Conservation (phyloP, 306 rosid species). For the Lupinus albus region DNA sequence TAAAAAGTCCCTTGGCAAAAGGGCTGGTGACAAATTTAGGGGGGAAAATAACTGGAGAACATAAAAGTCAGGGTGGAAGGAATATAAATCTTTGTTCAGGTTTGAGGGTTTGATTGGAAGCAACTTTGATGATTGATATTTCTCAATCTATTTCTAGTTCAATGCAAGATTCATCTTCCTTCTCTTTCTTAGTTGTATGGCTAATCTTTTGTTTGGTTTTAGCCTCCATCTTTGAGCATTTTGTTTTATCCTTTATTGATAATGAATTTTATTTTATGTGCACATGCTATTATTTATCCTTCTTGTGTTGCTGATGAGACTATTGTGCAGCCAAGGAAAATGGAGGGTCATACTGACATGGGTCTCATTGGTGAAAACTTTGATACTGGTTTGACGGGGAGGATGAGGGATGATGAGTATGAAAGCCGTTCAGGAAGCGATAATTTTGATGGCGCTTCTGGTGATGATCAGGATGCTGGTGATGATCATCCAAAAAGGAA, state of each 20-base stretch:
- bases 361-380: conserved; percentile 67
- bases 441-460: conserved; percentile 76
- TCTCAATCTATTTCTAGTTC: conserved; percentile 47
- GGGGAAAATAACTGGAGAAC: not conserved
- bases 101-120: conserved; percentile 43
- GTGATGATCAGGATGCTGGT: conserved; percentile 81
- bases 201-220: not conserved
- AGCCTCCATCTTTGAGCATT: not conserved
- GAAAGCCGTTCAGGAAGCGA: conserved; percentile 96
- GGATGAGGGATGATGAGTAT: conserved; percentile 78
- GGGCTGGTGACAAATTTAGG: conserved; percentile 47
- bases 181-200: conserved; percentile 60
- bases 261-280: conserved; percentile 7
- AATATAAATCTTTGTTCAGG: too few species aligned
- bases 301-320: conserved; percentile 18
- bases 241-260: conserved; percentile 13
- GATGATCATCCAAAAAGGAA: conserved; percentile 63
- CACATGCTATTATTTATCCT: conserved; percentile 20
- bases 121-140: conserved; percentile 42
- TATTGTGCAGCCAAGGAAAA: conserved; percentile 63
- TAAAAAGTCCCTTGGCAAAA: conserved; percentile 37
- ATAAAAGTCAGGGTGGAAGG: too few species aligned
- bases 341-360: conserved; percentile 74
- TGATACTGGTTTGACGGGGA: conserved; percentile 63
- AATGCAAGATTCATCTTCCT: conserved; percentile 44